Conservation (phyloP, 192 early-diverging fungal species). For the Backusella tarrabulga region DNA sequence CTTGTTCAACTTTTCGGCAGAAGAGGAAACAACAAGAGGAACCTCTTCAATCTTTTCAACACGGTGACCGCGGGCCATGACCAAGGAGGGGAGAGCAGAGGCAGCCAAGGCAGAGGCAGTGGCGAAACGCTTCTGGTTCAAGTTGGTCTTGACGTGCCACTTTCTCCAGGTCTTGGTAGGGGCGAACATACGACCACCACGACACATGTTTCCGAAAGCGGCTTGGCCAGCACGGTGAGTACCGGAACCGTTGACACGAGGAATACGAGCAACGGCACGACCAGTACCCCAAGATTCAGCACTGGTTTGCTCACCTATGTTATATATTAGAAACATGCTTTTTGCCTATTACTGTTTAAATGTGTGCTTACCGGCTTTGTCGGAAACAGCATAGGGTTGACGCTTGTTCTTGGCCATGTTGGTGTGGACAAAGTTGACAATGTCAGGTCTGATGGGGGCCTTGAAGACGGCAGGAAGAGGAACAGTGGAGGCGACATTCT, state of each 20-base stretch:
- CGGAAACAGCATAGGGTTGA: conserved; percentile 94
- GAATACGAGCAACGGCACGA: conserved; percentile 99
- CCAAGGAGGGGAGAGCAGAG: conserved; percentile 87
- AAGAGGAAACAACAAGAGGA: conserved; percentile 80
- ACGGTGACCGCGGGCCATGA: conserved; percentile 97
- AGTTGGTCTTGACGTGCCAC: conserved; percentile 99
- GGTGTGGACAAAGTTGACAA: conserved; percentile 96
- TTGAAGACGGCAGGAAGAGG: conserved; percentile 93
- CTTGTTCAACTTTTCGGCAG: conserved; percentile 82
- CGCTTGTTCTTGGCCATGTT: conserved; percentile 99
- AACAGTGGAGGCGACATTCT: conserved; percentile 66
- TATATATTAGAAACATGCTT: not conserved
- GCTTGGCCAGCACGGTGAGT: conserved; percentile 99
- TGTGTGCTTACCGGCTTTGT: conserved; percentile 88
- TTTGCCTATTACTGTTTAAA: no score
- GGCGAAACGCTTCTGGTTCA: conserved; percentile 99
- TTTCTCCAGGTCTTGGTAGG: conserved; percentile 99
- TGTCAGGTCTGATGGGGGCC: conserved; percentile 97
- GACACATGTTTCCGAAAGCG: conserved; percentile 99
- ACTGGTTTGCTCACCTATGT: conserved; percentile 89
- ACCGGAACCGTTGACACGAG: conserved; percentile 95
- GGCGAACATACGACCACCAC: conserved; percentile 99
- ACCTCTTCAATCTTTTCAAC: conserved; percentile 92
- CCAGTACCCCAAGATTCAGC: conserved; percentile 99
- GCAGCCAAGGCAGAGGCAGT: conserved; percentile 98